Percentiles rank a stretch among this genome's conserved stretches.
These are phyloP conservation scores for Hypoxylon subgilvum DNA, from an alignment of 495 filamentous ascomycete genomes.

Conservation along the genomic window DNA sequence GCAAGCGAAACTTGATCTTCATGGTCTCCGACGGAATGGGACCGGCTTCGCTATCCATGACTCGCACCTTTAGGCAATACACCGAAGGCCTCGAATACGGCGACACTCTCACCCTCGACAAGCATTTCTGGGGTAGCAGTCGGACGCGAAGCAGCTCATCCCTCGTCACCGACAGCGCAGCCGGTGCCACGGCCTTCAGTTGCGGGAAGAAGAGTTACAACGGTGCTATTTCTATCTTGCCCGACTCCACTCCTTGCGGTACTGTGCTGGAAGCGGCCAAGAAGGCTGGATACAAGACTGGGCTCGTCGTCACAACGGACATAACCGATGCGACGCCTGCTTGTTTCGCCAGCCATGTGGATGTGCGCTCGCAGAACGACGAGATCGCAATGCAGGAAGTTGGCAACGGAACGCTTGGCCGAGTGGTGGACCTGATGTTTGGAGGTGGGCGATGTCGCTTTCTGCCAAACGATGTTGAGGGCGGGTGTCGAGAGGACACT, in stretches of 20 bases:
- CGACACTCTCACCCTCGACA: slow-evolving; percentile 78
- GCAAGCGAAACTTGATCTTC: slow-evolving; percentile 92
- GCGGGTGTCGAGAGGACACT: slow-evolving; percentile 77
- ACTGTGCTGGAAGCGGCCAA: slow-evolving; percentile 95
- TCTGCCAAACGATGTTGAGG: slow-evolving; percentile 74
- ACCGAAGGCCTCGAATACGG: slow-evolving; percentile 68
- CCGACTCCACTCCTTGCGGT: slow-evolving; percentile 84
- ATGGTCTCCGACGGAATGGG: slow-evolving; percentile 99
- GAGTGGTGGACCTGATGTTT: slow-evolving; percentile 87
- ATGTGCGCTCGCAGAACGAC: slow-evolving; percentile 79
- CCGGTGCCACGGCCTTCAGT: slow-evolving; percentile 94
- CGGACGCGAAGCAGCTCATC: slow-evolving; percentile 81
- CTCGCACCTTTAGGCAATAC: slow-evolving; percentile 79
- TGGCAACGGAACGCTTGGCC: slow-evolving; percentile 79
- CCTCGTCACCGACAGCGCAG: slow-evolving; percentile 91
- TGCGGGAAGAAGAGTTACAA: slow-evolving; percentile 95
- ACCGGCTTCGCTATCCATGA: slow-evolving; percentile 83
- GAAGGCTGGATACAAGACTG: slow-evolving; percentile 86
- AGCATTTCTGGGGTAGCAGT: slow-evolving; percentile 85
- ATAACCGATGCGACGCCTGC: slow-evolving; percentile 98
- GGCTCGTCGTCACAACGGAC: slow-evolving; percentile 91
- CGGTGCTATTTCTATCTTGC: slow-evolving; percentile 87
- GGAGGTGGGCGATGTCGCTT: slow-evolving; percentile 95
- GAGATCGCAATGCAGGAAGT: slow-evolving; percentile 90
- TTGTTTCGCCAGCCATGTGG: slow-evolving; percentile 90